Evolutionary conservation across 2,329 filamentous ascomycete genomes (phyloP).

Genomic region (Ascomycota sp.): DNA sequence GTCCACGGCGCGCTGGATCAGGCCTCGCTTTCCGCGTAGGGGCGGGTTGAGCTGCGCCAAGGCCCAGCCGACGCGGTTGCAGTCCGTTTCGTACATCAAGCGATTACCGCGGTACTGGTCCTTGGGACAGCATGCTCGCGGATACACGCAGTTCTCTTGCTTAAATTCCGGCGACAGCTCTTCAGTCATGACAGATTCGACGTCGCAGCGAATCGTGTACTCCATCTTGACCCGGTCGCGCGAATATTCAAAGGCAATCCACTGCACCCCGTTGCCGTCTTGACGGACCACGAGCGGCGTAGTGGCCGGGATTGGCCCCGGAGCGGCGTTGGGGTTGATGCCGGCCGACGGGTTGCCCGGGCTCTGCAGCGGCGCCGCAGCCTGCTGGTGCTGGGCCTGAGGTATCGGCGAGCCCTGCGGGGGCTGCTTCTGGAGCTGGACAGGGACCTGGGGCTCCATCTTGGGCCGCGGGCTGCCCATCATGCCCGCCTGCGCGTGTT

Average conservation of each 20-base stretch:
- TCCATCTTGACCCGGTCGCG: slow-evolving; percentile 97
- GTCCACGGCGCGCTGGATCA: slow-evolving; percentile 93
- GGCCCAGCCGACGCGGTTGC: slow-evolving; percentile 99
- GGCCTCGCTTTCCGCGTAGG: slow-evolving; percentile 75
- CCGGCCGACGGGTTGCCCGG: slow-evolving; percentile 21
- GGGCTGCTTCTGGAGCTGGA: slow-evolving; percentile 36
- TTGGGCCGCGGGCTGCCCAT: slow-evolving; percentile 41
- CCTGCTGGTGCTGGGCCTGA: slow-evolving; percentile 16
- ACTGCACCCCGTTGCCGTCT: slow-evolving; percentile 91
- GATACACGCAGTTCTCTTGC: slow-evolving; percentile 95
- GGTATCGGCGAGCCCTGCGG: slow-evolving; percentile 22
- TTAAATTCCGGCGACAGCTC: slow-evolving; percentile 77
- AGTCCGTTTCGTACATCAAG: slow-evolving; percentile 91
- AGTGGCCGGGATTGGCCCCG: slow-evolving; percentile 89
- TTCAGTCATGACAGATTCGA: slow-evolving; percentile 88
- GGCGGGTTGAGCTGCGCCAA: slow-evolving; percentile 82
- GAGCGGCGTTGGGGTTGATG: slow-evolving; percentile 76
- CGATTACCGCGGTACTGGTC: slow-evolving; percentile 94
- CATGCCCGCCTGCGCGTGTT: slow-evolving; percentile 33
- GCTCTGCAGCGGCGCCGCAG: slow-evolving; percentile 18
- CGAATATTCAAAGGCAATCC: slow-evolving; percentile 98
- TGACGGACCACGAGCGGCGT: slow-evolving; percentile 86
- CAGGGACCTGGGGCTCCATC: slow-evolving; percentile 39
- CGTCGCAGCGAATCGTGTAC: slow-evolving; percentile 94
- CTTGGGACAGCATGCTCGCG: slow-evolving; percentile 81